Percentiles rank a stretch among this genome's conserved stretches.
Conservation (phyloP, 495 filamentous ascomycete species). For the Podospora fimiseda region DNA sequence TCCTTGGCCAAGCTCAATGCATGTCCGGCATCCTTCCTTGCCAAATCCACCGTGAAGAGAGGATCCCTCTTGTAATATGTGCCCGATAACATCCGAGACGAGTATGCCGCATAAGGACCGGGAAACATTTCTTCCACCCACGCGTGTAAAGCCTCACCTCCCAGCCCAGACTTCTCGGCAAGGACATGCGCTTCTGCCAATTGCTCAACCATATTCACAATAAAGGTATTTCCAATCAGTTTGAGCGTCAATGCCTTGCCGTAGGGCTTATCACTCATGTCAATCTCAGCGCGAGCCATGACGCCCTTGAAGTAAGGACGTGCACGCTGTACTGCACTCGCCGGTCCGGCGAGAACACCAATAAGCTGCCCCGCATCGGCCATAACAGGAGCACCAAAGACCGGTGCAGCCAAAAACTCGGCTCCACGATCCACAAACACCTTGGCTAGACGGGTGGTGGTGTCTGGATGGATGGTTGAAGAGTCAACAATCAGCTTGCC, state of each 20-base stretch:
- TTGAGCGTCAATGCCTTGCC: slow-evolving; percentile 62
- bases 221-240: slow-evolving; percentile 80
- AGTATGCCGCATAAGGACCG: slow-evolving; percentile 63
- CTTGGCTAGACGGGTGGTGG: slow-evolving; percentile 57
- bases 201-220: slow-evolving; percentile 74
- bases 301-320: slow-evolving; percentile 75
- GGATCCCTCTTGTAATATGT: slow-evolving; percentile 67
- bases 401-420: slow-evolving; percentile 70
- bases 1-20: slow-evolving; percentile 58
- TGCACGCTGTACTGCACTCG: slow-evolving; percentile 52
- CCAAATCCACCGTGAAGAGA: slow-evolving; percentile 79
- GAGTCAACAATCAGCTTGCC: slow-evolving; percentile 78
- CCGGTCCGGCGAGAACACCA: slow-evolving; percentile 68
- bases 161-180: slow-evolving; percentile 76
- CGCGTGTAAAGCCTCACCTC: slow-evolving; percentile 58
- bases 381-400: slow-evolving; percentile 78
- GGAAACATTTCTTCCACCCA: slow-evolving; percentile 62
- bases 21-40: slow-evolving; percentile 79
- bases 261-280: slow-evolving; percentile 57
- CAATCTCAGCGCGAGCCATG: slow-evolving; percentile 62
- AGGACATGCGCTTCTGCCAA: slow-evolving; percentile 69
- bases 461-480: slow-evolving; percentile 83
- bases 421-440: slow-evolving; percentile 52
- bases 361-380: slow-evolving; percentile 70
- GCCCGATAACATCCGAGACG: slow-evolving; percentile 62